These are phyloP conservation scores for Trichophyton simii DNA, from an alignment of 2,329 filamentous ascomycete species.

Conservation along the genomic window DNA sequence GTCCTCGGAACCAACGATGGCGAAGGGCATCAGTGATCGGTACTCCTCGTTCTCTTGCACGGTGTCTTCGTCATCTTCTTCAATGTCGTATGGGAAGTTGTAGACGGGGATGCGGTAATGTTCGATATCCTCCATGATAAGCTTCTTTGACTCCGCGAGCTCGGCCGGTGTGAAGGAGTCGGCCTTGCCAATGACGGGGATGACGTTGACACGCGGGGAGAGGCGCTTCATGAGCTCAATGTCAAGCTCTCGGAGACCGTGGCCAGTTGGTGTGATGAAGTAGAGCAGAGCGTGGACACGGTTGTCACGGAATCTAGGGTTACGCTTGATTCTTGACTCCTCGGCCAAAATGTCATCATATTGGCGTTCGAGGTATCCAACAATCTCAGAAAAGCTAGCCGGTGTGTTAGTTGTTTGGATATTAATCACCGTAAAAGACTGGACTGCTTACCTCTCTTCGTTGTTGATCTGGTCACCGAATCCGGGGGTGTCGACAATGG, in stretches of 20 bases:
- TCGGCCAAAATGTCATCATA: constrained; percentile 98
- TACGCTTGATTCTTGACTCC: constrained; percentile 99
- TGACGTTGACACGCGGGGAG: constrained; percentile 95
- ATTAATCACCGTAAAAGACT: background rate
- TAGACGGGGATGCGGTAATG: constrained; percentile 99
- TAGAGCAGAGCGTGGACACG: constrained; percentile 96
- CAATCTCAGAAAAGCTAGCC: constrained; percentile 84
- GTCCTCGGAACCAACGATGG: constrained; percentile 95
- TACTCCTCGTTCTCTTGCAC: constrained; percentile 98
- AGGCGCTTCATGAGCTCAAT: constrained; percentile 99
- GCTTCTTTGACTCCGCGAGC: constrained; percentile 97
- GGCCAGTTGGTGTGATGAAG: constrained; percentile 97
- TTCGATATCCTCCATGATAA: constrained; percentile 99
- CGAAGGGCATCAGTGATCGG: constrained; percentile 94
- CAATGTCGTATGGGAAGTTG: constrained; percentile 99
- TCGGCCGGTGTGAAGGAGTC: constrained; percentile 94
- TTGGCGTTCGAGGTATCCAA: constrained; percentile 96
- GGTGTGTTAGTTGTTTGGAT: background rate
- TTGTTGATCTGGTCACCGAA: constrained; percentile 99
- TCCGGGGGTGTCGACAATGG: constrained; percentile 94
- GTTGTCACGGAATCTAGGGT: constrained; percentile 98
- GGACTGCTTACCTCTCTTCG: constrained; percentile 63
- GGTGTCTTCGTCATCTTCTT: constrained; percentile 98
- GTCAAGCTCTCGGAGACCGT: constrained; percentile 94
- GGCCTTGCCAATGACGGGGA: constrained; percentile 96